Evolutionary conservation across 1,284 basidiomycete species (phyloP), one percentile per base, ranked within the genome.

Genomic region (Ceraceosorus guamensis): DNA sequence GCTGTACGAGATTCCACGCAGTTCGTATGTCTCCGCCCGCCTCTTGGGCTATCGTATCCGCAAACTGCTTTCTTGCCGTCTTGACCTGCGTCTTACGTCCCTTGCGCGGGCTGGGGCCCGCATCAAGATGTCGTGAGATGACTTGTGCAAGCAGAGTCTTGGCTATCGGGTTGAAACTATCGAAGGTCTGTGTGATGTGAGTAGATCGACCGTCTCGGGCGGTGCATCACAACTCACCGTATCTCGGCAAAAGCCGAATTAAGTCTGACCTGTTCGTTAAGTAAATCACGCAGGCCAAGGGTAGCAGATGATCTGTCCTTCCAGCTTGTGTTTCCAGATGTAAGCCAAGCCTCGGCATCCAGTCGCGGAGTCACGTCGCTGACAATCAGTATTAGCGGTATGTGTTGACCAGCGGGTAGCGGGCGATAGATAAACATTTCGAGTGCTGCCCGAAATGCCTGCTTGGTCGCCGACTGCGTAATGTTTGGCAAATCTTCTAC

Each of bases 401-500:
- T 61, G 33, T 67, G 31, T 49, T 8, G 43, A 16, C 60, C 59
- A 8, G 39, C 49, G 3, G 54, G 41, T 13, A 57, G 53, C 6
- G 50, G 24, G 37, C 53, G 51, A 14, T 44, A 41, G 5, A 74
- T 53, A 34, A 60, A 61, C 32, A 57, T 53, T 11, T 67, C 65
- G 0, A 98, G 76, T 0, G 85, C 81, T 0, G 82, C 79, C 63
- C 95, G 90, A 70, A 97, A 92, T 0, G 83, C 82, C 3, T 81
- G 77, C 61, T 86, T 85, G 0, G 88, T 92, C 2, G 81, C 78
- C 6, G 50, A 46, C 56, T 78, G 76, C 1, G 81, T 76, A 45
- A 97, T 82, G 71, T 97, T 96, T 0, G 93, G 93, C 3, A 97
- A 81, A 59, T 96, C 89, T 75, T 96, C 91, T 6, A 98, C 80